Conservation (phyloP, 441 rosid species). For the Arabidopsis hybrid region DNA sequence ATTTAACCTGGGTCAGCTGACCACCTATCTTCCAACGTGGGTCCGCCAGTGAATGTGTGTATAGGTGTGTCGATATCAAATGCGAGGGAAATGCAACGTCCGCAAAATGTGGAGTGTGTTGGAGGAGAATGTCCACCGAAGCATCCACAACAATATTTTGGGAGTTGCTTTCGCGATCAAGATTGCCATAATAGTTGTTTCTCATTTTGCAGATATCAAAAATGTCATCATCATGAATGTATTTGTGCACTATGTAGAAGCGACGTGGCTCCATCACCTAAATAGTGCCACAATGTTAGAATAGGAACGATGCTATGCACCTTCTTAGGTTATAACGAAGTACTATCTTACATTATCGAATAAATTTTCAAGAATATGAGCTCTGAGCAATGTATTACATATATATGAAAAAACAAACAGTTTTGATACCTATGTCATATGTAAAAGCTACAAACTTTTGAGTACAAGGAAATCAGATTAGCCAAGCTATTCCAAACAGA, state of each 20-base stretch:
- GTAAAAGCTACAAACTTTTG: not conserved
- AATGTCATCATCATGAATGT: not conserved
- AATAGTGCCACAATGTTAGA: not conserved
- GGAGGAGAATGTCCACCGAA: slow-evolving; percentile 10
- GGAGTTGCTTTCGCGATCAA: slow-evolving; percentile 4
- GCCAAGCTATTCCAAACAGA: no score
- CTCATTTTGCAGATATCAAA: not conserved
- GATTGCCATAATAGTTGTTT: slow-evolving; percentile 38
- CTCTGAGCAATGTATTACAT: no score
- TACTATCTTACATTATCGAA: not conserved
- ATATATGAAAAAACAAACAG: no score
- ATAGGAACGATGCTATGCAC: not conserved
- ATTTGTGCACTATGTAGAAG: not conserved
- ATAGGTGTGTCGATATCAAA: slow-evolving; percentile 27
- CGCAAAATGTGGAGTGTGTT: not conserved
- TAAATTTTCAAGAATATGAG: not conserved
- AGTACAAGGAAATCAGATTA: not conserved
- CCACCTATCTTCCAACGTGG: no score
- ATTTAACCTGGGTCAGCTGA: no score
- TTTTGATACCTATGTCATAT: no score
- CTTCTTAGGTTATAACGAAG: not conserved
- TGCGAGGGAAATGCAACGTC: slow-evolving; percentile 20
- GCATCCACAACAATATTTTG: slow-evolving; percentile 26
- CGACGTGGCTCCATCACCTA: not conserved
- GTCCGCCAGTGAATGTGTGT: not conserved